Evolutionary conservation across 768 basidiomycete species (phyloP).

Genomic region (Trametes elegans): DNA sequence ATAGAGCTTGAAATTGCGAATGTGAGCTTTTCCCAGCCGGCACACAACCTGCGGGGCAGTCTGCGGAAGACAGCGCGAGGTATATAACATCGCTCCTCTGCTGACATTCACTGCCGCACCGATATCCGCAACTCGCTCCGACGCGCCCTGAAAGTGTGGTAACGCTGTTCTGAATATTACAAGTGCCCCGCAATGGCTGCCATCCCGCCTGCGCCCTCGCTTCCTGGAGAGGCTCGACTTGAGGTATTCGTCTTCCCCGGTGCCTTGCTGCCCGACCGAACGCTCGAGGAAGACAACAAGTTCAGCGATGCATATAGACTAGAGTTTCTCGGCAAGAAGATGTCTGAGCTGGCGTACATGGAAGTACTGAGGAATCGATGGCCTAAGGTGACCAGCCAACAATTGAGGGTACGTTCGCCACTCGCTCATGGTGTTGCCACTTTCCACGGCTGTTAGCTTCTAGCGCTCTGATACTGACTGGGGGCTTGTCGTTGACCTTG

Average conservation of each 20-base stretch:
- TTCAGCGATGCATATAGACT: slow-evolving; percentile 2
- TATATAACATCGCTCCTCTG: no score
- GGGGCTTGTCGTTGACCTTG: no score
- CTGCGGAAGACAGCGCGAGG: no score
- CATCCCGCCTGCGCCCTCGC: not conserved
- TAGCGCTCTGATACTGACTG: no score
- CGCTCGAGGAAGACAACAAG: slow-evolving; percentile 2
- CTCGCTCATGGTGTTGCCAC: no score
- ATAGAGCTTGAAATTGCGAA: no score
- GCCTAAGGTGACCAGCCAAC: not conserved
- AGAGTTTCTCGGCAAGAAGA: not conserved
- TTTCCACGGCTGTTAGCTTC: no score
- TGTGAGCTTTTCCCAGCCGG: no score
- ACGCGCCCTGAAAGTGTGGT: not conserved
- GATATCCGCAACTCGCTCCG: not conserved
- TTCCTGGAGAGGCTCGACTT: slow-evolving; percentile 1
- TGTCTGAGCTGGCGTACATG: not conserved
- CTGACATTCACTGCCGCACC: no score
- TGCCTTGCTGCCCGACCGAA: not conserved
- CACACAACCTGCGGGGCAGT: no score
- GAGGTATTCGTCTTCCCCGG: slow-evolving; percentile 5
- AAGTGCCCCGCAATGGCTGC: not conserved
- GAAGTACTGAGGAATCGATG: not conserved
- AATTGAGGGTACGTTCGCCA: not conserved
- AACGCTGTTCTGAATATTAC: no score